Conservation (phyloP, 2,329 filamentous ascomycete genomes). For the Lasiodiplodia hormozganensis region DNA sequence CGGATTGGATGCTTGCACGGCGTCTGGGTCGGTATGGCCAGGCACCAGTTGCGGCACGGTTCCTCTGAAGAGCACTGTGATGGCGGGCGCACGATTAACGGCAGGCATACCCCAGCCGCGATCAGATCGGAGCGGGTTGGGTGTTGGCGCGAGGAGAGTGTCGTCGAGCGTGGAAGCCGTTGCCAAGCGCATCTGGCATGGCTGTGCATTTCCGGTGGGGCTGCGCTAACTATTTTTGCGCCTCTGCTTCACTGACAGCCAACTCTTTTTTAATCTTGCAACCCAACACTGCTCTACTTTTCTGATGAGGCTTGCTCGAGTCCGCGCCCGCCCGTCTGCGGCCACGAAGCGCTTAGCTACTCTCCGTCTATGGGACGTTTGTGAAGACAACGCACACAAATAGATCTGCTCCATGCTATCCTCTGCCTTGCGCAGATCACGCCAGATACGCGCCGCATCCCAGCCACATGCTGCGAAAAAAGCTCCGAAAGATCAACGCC, state of each 20-base stretch:
- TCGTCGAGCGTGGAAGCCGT: slow-evolving; percentile 10
- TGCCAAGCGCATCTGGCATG: slow-evolving; percentile 9
- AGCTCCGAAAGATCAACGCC: slow-evolving; percentile 20
- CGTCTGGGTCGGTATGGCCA: background rate
- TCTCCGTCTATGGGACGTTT: background rate
- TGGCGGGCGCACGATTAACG: background rate
- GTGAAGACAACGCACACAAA: slow-evolving; percentile 8
- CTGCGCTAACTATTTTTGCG: slow-evolving; percentile 21
- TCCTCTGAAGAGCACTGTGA: background rate
- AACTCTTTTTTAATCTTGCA: background rate
- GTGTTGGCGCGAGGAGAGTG: slow-evolving; percentile 15
- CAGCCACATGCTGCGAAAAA: slow-evolving; percentile 3
- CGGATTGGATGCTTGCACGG: background rate
- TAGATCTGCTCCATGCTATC: slow-evolving; percentile 7
- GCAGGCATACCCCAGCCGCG: background rate
- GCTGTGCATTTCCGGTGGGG: slow-evolving; percentile 4
- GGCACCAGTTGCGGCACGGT: slow-evolving; percentile 17
- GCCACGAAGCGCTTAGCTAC: slow-evolving; percentile 1
- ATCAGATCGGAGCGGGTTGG: slow-evolving; percentile 1
- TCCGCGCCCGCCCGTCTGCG: background rate
- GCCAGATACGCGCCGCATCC: slow-evolving; percentile 1
- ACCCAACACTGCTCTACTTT: slow-evolving; percentile 2
- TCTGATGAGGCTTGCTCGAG: background rate
- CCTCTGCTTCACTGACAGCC: background rate
- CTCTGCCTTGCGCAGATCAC: slow-evolving; percentile 19